A percentile compares a stretch with the other conserved stretches of the same genome.
Conservation (phyloP, 1,284 basidiomycete species). For the Rhodotorula sp. region DNA sequence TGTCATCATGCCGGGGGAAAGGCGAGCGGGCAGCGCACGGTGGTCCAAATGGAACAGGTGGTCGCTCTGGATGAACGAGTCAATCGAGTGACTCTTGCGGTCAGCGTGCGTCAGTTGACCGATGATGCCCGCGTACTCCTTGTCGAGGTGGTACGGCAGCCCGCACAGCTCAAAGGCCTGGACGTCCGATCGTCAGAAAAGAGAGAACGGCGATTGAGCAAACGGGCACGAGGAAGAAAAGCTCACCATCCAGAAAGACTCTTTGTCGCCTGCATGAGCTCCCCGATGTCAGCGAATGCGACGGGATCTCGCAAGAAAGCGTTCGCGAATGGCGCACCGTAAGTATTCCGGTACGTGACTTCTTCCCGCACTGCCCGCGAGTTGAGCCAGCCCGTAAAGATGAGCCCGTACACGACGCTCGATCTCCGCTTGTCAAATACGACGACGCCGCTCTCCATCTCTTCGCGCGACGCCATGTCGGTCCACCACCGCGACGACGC, state of each 20-base stretch:
- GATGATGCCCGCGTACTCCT: slow-evolving; percentile 34
- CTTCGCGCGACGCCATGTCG: slow-evolving; percentile 32
- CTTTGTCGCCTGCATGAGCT: slow-evolving; percentile 29
- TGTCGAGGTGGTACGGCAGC: slow-evolving; percentile 34
- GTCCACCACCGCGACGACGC: slow-evolving; percentile 26
- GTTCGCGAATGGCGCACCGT: slow-evolving; percentile 10
- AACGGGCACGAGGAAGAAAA: no score
- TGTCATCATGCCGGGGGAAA: no score
- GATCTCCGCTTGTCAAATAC: slow-evolving; percentile 28
- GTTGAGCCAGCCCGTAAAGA: slow-evolving; percentile 34
- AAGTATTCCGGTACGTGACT: slow-evolving; percentile 35
- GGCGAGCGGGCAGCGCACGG: background rate
- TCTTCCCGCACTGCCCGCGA: slow-evolving; percentile 28
- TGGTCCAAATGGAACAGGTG: slow-evolving; percentile 40
- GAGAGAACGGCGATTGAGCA: background rate
- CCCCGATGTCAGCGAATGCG: background rate
- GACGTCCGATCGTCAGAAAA: background rate
- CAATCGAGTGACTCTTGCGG: slow-evolving; percentile 32
- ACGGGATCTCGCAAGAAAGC: no score
- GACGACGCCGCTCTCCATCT: slow-evolving; percentile 43
- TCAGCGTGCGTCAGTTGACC: slow-evolving; percentile 39
- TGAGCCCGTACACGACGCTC: slow-evolving; percentile 19
- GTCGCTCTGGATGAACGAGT: slow-evolving; percentile 39
- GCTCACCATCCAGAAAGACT: slow-evolving; percentile 38
- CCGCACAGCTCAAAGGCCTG: slow-evolving; percentile 31